Evolutionary conservation across 495 filamentous ascomycete genomes (phyloP).

Genomic region (Neurospora sp.): DNA sequence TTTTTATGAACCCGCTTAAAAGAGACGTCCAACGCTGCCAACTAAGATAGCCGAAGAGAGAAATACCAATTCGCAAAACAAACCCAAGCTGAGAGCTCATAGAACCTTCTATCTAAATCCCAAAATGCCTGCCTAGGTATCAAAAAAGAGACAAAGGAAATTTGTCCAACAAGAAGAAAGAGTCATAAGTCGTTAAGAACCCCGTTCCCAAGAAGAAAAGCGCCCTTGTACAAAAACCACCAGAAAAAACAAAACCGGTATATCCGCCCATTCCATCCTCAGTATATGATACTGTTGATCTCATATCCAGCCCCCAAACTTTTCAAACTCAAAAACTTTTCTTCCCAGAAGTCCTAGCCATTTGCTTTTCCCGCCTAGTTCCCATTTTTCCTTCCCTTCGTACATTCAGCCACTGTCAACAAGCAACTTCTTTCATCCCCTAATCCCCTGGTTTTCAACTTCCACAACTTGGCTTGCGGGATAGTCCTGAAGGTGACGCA

Average conservation of each 20-base stretch:
- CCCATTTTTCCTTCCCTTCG: not conserved
- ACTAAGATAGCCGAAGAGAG: not conserved
- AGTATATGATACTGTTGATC: not conserved
- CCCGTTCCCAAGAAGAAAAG: not conserved
- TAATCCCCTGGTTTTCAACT: not conserved
- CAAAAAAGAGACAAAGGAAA: not conserved
- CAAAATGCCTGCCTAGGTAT: not conserved
- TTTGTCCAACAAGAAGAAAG: not conserved
- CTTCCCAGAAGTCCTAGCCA: not conserved
- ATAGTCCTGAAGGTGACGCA: not conserved
- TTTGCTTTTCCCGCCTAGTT: not conserved
- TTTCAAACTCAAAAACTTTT: not conserved
- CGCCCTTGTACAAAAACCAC: not conserved
- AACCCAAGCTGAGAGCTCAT: not conserved
- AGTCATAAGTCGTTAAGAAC: not conserved
- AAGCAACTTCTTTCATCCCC: not conserved
- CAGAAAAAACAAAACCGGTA: not conserved
- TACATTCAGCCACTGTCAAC: not conserved
- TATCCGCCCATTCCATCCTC: not conserved
- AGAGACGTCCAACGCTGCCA: not conserved
- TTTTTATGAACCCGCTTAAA: not conserved
- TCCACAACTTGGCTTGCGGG: not conserved
- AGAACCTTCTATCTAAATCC: not conserved
- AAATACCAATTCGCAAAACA: not conserved
- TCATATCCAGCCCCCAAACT: not conserved